These are phyloP conservation scores for Phytophthora pisi DNA, from an alignment of 352 stramenopile genomes.

Conservation along the genomic window DNA sequence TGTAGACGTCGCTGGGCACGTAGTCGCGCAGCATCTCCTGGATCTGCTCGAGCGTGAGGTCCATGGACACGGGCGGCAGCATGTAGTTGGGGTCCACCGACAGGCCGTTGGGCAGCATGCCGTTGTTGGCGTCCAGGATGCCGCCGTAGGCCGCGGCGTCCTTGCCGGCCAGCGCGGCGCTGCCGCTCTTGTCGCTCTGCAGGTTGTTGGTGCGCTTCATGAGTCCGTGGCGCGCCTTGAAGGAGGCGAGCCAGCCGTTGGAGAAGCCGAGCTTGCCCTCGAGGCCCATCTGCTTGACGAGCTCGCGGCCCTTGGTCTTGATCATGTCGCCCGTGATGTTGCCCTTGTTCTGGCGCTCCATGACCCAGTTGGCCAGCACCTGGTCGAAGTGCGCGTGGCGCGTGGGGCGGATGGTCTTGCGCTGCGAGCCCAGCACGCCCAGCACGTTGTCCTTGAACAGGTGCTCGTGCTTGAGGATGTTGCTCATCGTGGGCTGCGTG, in stretches of 20 bases:
- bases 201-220: conserved; percentile 66
- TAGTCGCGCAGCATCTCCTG: conserved; percentile 86
- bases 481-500: conserved; percentile 82
- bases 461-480: conserved; percentile 89
- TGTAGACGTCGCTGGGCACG: conserved; percentile 84
- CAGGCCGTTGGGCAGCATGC: conserved; percentile 57
- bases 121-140: conserved; percentile 53
- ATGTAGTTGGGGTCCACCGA: conserved; percentile 75
- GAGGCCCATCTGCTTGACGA: conserved; percentile 84
- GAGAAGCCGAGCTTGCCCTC: conserved; percentile 86
- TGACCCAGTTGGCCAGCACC: conserved; percentile 89
- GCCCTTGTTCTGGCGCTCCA: conserved; percentile 88
- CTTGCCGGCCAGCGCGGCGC: conserved; percentile 12
- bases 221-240: conserved; percentile 84
- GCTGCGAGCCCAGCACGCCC: conserved; percentile 72
- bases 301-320: conserved; percentile 82
- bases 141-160: conserved; percentile 36
- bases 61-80: conserved; percentile 78
- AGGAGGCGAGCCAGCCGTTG: conserved; percentile 86
- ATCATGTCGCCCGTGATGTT: conserved; percentile 91
- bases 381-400: conserved; percentile 83
- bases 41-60: conserved; percentile 86
- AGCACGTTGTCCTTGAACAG: conserved; percentile 87
- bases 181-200: conserved; percentile 41
- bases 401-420: conserved; percentile 86